Conservation (phyloP, 2,329 filamentous ascomycete genomes). For the Penicillium sp. region DNA sequence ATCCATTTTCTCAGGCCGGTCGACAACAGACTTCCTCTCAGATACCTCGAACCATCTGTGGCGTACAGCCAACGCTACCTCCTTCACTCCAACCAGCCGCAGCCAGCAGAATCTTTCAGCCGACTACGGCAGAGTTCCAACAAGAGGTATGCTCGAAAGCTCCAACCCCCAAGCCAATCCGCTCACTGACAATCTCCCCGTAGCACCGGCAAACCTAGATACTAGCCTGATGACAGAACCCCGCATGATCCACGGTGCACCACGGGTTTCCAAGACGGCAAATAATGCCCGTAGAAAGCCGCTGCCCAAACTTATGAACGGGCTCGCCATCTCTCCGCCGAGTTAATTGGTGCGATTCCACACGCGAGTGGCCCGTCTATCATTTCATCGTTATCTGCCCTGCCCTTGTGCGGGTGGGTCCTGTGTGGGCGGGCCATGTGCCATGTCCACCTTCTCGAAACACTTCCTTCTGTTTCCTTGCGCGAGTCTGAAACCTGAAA, state of each 20-base stretch:
- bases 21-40: slow-evolving; percentile 57
- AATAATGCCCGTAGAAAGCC: slow-evolving; percentile 46
- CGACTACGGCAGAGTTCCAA: slow-evolving; percentile 54
- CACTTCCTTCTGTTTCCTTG: neutral
- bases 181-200: slow-evolving; percentile 44
- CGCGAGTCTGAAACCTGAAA: neutral
- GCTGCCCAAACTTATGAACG: slow-evolving; percentile 46
- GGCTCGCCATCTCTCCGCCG: slow-evolving; percentile 39
- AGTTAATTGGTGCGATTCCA: slow-evolving; percentile 25
- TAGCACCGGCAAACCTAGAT: slow-evolving; percentile 81
- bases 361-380: slow-evolving; percentile 11
- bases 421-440: neutral
- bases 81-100: slow-evolving; percentile 55
- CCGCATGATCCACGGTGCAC: slow-evolving; percentile 84
- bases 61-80: slow-evolving; percentile 60
- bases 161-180: slow-evolving; percentile 8
- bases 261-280: slow-evolving; percentile 54
- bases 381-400: slow-evolving; percentile 2
- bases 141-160: slow-evolving; percentile 44
- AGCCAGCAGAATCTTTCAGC: slow-evolving; percentile 44
- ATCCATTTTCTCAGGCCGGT: slow-evolving; percentile 54
- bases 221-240: slow-evolving; percentile 87
- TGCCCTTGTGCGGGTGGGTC: slow-evolving; percentile 5
- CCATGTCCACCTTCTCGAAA: neutral
- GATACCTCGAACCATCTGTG: slow-evolving; percentile 65